Conservation (phyloP, 2,329 filamentous ascomycete species). For the Massarina eburnea region DNA sequence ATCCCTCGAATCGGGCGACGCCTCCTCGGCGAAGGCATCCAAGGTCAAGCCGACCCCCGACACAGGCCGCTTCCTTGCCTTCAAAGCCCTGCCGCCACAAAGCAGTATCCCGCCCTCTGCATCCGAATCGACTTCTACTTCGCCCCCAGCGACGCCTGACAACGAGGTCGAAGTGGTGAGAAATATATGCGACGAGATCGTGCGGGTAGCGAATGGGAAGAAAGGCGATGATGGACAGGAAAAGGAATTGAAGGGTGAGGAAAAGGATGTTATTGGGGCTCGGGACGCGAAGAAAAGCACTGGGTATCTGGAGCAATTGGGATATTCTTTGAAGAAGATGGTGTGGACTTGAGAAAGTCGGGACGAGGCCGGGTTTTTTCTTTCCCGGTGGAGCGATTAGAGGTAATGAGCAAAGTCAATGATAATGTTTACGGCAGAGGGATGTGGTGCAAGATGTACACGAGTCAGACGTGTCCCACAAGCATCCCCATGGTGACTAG, state of each 20-base stretch:
- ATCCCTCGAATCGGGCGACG: constrained; percentile 61
- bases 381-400: too few species aligned
- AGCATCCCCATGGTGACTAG: too few species aligned
- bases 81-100: constrained; percentile 57
- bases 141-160: constrained; percentile 27
- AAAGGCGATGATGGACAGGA: constrained; percentile 39
- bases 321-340: constrained; percentile 88
- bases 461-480: too few species aligned
- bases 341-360: constrained; percentile 82
- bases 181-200: constrained; percentile 74
- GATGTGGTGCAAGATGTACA: too few species aligned
- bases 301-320: constrained; percentile 80
- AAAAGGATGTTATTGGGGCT: constrained; percentile 76
- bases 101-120: constrained; percentile 39
- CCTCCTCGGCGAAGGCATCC: constrained; percentile 22
- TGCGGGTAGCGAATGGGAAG: constrained; percentile 61
- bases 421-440: too few species aligned
- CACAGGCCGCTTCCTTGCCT: constrained; percentile 49
- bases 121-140: constrained; percentile 1
- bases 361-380: too few species aligned
- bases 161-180: constrained; percentile 59
- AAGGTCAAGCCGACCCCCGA: constrained; percentile 24
- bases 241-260: constrained; percentile 47
- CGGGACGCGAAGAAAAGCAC: constrained; percentile 86
- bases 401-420: too few species aligned